phyloP scores from a whole-genome alignment of 257 asterid genomes.

The Capsicum rhomboideum region DNA sequence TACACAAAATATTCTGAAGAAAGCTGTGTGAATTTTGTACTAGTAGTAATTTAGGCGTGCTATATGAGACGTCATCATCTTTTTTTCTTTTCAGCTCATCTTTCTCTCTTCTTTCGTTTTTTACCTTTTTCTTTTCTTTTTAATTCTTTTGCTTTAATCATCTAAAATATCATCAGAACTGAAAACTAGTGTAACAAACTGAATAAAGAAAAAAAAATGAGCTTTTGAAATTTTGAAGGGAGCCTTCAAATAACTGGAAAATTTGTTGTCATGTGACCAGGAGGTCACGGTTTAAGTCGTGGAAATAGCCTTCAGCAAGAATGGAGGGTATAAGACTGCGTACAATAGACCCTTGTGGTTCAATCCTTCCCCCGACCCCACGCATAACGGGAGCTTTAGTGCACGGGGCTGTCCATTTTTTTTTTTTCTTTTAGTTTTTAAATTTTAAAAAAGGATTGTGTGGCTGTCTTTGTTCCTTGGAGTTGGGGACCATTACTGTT shows the following conservation, averaged over 20 bases:
- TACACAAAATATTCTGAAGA: neutral
- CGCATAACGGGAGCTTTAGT: too few species aligned
- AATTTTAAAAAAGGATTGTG: constrained; percentile 8
- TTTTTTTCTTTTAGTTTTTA: too few species aligned
- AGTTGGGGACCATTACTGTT: constrained; percentile 25
- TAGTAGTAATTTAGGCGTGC: constrained; percentile 46
- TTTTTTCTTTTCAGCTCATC: constrained; percentile 12
- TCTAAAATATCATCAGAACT: neutral
- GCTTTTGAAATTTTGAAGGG: constrained; percentile 9
- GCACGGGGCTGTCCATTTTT: too few species aligned
- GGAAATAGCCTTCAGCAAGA: too few species aligned
- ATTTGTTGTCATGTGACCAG: too few species aligned
- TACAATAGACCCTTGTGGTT: too few species aligned
- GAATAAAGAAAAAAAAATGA: neutral
- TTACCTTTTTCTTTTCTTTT: neutral
- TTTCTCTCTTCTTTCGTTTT: neutral
- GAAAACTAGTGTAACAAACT: neutral
- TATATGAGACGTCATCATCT: constrained; percentile 23
- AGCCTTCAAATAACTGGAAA: too few species aligned
- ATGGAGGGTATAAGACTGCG: too few species aligned
- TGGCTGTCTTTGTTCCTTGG: too few species aligned
- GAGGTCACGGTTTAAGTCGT: too few species aligned
- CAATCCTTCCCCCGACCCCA: too few species aligned
- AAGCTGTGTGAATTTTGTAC: constrained; percentile 11
- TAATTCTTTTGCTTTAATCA: neutral